phyloP scores from a whole-genome alignment of 441 rosid genomes.

The Raphanus hybrid region DNA sequence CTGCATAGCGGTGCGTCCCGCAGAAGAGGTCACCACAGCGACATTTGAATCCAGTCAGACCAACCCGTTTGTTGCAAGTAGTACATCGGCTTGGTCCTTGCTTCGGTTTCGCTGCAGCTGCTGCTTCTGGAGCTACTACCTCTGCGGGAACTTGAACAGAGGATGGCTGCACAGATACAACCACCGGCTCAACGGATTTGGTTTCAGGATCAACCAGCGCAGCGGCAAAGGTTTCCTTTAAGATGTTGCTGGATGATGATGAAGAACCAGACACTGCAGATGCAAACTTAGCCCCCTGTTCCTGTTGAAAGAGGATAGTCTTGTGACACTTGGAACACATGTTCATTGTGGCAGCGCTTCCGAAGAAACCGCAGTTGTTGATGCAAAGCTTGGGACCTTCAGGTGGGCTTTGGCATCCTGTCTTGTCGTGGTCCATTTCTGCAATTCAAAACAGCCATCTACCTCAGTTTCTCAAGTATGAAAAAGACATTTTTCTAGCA shows the following conservation, averaged over 20 bases:
- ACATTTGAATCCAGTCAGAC: slow-evolving; percentile 72
- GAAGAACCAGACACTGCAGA: slow-evolving; percentile 58
- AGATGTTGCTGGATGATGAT: slow-evolving; percentile 51
- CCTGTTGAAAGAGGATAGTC: slow-evolving; percentile 61
- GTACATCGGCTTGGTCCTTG: slow-evolving; percentile 67
- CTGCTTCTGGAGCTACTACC: too few relatives aligned
- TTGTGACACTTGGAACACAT: slow-evolving; percentile 86
- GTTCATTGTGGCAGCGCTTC: slow-evolving; percentile 73
- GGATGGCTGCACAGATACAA: slow-evolving; percentile 5
- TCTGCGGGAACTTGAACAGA: too few relatives aligned
- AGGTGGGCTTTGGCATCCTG: slow-evolving; percentile 95
- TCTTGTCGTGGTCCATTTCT: slow-evolving; percentile 46
- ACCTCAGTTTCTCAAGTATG: not conserved
- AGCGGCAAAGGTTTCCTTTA: slow-evolving; percentile 49
- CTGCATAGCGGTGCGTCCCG: slow-evolving; percentile 69
- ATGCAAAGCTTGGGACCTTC: slow-evolving; percentile 85
- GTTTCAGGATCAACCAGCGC: slow-evolving; percentile 46
- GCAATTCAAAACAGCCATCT: slow-evolving; percentile 31
- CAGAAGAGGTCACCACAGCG: slow-evolving; percentile 74
- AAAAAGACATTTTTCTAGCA: not conserved
- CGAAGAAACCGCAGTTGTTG: slow-evolving; percentile 91
- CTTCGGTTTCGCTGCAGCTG: slow-evolving; percentile 43
- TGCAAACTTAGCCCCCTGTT: slow-evolving; percentile 66
- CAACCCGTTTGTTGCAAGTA: slow-evolving; percentile 69
- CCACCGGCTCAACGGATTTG: slow-evolving; percentile 49